phyloP scores from a whole-genome alignment of 2,329 filamentous ascomycete genomes.

The Xylaria sp. region DNA sequence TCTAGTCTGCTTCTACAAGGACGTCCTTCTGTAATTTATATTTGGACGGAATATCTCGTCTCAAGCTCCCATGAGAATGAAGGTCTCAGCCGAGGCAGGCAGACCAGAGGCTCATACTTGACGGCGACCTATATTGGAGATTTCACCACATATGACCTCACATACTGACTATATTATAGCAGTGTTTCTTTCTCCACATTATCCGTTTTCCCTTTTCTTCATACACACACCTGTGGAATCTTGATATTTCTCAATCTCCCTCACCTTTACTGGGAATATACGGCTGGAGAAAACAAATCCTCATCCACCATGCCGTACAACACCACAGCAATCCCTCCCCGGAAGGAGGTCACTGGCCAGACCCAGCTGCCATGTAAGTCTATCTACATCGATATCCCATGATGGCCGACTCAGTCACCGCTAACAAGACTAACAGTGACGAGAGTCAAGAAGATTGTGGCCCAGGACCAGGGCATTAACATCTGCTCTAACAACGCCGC shows the following conservation, averaged over 20 bases:
- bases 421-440: conserved; percentile 56
- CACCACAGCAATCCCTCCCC: conserved; percentile 72
- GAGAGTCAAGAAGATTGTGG: conserved; percentile 92
- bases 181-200: not conserved
- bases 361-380: conserved; percentile 76
- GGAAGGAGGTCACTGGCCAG: conserved; percentile 77
- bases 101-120: too few relatives aligned
- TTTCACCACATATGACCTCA: not conserved
- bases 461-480: conserved; percentile 76
- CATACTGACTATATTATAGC: not conserved
- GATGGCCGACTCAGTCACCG: not conserved
- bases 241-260: not conserved
- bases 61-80: not conserved
- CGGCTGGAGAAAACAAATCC: not conserved
- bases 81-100: not conserved
- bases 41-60: not conserved
- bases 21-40: not conserved
- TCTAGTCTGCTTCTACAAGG: too few relatives aligned
- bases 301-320: conserved; percentile 75
- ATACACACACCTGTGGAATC: not conserved
- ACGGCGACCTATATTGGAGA: too few relatives aligned
- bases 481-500: conserved; percentile 90
- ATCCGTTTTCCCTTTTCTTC: not conserved
- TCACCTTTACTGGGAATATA: not conserved
- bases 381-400: not conserved